Evolutionary conservation across 2,329 filamentous ascomycete genomes (phyloP).

Genomic region (Biscogniauxia marginata): DNA sequence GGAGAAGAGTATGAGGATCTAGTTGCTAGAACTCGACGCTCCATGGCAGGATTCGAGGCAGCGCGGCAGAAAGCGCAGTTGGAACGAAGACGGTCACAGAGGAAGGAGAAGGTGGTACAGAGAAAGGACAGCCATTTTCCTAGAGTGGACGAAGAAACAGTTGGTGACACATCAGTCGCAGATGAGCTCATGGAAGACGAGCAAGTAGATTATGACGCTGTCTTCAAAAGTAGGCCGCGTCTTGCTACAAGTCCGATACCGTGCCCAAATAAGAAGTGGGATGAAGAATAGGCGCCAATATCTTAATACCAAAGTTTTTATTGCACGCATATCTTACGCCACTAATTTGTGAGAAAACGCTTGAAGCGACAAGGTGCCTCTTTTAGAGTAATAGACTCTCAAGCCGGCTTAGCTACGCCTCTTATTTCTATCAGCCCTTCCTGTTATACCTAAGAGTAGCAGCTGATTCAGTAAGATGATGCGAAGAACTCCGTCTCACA

Average conservation of each 20-base stretch:
- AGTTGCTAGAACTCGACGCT: conserved; percentile 56
- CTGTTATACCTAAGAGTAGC: too few species aligned
- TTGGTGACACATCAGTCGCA: conserved; percentile 29
- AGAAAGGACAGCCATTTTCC: conserved; percentile 48
- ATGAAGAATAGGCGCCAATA: too few species aligned
- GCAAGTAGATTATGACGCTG: conserved; percentile 64
- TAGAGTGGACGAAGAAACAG: conserved; percentile 45
- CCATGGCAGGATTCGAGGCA: conserved; percentile 62
- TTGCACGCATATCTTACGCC: too few species aligned
- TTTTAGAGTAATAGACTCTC: too few species aligned
- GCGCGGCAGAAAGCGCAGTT: conserved; percentile 60
- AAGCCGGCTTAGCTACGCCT: too few species aligned
- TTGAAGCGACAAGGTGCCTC: too few species aligned
- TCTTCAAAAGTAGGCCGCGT: conserved; percentile 82
- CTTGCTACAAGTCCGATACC: conserved; percentile 72
- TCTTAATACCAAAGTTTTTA: too few species aligned
- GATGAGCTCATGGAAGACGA: conserved; percentile 63
- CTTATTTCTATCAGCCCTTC: too few species aligned
- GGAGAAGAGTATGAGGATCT: conserved; percentile 48
- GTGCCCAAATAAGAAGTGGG: conserved; percentile 41
- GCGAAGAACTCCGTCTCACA: too few species aligned
- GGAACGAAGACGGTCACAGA: conserved; percentile 52
- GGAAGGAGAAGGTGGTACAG: conserved; percentile 41
- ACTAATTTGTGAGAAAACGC: too few species aligned
- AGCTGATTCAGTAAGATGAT: too few species aligned